These are phyloP conservation scores for Trichoderma asperellum DNA, from an alignment of 2,329 filamentous ascomycete species.

Conservation along the genomic window DNA sequence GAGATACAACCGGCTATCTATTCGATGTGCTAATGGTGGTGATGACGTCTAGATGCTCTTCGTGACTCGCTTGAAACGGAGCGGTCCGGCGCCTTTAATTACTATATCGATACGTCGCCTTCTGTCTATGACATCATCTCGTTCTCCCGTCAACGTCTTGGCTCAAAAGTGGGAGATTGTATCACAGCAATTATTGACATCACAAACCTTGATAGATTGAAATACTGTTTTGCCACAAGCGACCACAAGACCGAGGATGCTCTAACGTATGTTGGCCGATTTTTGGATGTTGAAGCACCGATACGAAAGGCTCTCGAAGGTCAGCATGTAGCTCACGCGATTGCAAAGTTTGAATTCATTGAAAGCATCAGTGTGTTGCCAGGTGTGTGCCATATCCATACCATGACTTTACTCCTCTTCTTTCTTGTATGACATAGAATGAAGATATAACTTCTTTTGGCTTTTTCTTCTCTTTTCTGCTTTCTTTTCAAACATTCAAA, in stretches of 20 bases:
- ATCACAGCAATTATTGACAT: slow-evolving; percentile 19
- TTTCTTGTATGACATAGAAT: neutral
- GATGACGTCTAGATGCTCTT: neutral
- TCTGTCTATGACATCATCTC: no score
- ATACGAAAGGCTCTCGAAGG: neutral
- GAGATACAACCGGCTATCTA: neutral
- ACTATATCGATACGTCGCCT: no score
- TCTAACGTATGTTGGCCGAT: neutral
- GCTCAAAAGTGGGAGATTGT: neutral
- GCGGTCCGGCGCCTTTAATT: no score
- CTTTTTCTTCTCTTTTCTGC: no score
- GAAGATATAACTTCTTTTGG: neutral
- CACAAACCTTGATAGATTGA: slow-evolving; percentile 15
- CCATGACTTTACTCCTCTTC: neutral
- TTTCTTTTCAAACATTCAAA: neutral
- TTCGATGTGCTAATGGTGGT: neutral
- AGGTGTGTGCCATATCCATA: neutral
- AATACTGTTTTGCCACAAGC: slow-evolving; percentile 11
- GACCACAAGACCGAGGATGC: neutral
- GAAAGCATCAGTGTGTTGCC: neutral
- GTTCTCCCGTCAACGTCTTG: neutral
- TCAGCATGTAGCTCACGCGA: neutral
- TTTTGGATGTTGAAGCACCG: neutral
- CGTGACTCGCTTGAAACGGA: neutral
- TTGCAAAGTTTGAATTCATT: neutral